Evolutionary conservation across 495 filamentous ascomycete genomes (phyloP), one percentile per base, ranked within the genome.

Genomic region (Neurospora africana): DNA sequence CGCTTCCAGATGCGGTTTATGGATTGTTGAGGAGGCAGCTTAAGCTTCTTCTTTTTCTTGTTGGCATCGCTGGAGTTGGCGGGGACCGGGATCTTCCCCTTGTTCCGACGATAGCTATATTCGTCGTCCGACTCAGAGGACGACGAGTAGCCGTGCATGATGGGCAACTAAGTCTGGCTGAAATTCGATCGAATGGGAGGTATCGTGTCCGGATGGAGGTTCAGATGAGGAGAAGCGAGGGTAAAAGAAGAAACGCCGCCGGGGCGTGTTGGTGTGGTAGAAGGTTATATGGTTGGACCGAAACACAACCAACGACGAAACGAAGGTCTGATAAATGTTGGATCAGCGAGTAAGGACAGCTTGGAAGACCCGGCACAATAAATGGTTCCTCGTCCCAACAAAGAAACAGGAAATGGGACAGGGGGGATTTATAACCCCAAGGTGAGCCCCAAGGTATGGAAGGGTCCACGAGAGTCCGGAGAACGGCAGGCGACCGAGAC

Each of bases 1-100:
- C 87, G 89, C 72, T 88, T 84, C 93, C 93, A 97, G 79, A 95
- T 94, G 71, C 89, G 87, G 78, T 92, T 89, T 73, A 96, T 87
- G 47, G 82, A 86, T 76, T 90, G 86, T 81, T 97, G 93, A 5
- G 93, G 93, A 11, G 91, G 81, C 58, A 90, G 86, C 72, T 83
- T 86, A 72, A 83, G 86, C 76, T 86, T 82, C 74, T 87, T 89
- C 71, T 84, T 84, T 78, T 85, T 85, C 78, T 85, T 85, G 61
- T 78, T 80, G 11, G 76, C 72, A 69, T 78, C 78, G 72, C 72
- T 78, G 39, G 73, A 33, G 35, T 21, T 75, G 17, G 73, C 68
- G 11, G 78, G 36, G 1, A 68, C 74, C 5, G 78, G 75, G 4
- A 73, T 75, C 9, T 68, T 70, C 15, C 68, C 74, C 75, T 77